phyloP scores from a whole-genome alignment of 768 basidiomycete species.

The Hericium alpestre region DNA sequence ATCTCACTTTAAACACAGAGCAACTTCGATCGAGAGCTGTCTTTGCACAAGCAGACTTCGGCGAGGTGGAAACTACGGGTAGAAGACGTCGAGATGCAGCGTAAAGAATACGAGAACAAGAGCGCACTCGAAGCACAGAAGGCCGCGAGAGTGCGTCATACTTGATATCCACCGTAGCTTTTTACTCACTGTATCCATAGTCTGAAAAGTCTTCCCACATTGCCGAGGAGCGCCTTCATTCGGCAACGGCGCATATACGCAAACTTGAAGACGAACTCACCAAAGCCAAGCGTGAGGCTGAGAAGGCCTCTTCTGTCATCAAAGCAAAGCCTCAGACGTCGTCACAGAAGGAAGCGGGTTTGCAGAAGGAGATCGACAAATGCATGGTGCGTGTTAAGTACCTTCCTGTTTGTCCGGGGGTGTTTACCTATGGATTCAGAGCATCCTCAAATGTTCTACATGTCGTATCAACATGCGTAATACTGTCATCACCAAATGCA shows the following conservation, averaged over 20 bases:
- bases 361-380: conserved; percentile 41
- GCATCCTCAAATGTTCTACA: conserved; percentile 79
- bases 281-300: conserved; percentile 16
- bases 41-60: not conserved
- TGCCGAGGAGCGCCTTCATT: no score
- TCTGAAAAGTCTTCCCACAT: no score
- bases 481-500: conserved; percentile 78
- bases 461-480: conserved; percentile 72
- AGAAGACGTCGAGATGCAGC: conserved; percentile 19
- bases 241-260: conserved; percentile 19
- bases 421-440: conserved; percentile 29
- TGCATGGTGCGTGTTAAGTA: conserved; percentile 40
- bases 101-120: conserved; percentile 23
- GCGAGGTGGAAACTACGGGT: not conserved
- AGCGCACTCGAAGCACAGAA: conserved; percentile 16
- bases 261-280: not conserved
- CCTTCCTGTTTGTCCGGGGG: no score
- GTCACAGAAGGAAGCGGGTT: conserved; percentile 23
- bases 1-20: not conserved
- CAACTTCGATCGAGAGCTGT: not conserved
- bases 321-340: conserved; percentile 19
- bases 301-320: conserved; percentile 33
- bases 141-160: conserved; percentile 18
- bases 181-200: no score
- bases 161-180: no score